phyloP scores from a whole-genome alignment of 1,139 yeast species.

The Ashbya aceris region DNA sequence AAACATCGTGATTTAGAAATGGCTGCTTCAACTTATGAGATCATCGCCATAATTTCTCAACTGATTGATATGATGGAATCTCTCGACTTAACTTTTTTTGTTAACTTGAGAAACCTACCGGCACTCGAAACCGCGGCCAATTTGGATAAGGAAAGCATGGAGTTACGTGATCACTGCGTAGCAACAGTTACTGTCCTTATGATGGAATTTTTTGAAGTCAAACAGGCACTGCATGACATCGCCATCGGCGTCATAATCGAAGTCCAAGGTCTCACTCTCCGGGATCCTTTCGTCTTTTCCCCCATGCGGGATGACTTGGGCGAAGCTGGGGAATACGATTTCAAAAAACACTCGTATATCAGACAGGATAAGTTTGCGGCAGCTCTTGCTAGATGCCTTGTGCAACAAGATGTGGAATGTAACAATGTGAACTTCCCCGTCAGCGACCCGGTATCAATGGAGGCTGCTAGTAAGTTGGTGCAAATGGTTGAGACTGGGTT shows the following conservation, averaged over 20 bases:
- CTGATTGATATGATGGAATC: conserved; percentile 24
- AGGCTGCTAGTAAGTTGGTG: conserved; percentile 39
- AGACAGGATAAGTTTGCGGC: conserved; percentile 41
- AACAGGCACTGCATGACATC: conserved; percentile 63
- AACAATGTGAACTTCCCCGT: conserved; percentile 43
- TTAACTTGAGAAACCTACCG: conserved; percentile 13
- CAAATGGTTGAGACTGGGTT: conserved; percentile 39
- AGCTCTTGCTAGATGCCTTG: conserved; percentile 38
- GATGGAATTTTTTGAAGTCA: conserved; percentile 63
- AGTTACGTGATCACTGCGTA: conserved; percentile 26
- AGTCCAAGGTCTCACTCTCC: conserved; percentile 59
- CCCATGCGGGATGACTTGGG: conserved; percentile 46
- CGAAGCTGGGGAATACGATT: conserved; percentile 31
- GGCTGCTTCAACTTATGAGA: conserved; percentile 26
- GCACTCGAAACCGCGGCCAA: conserved; percentile 2
- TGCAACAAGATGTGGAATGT: conserved; percentile 37
- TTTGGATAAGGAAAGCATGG: conserved; percentile 25
- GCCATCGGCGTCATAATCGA: conserved; percentile 55
- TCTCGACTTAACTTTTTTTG: conserved; percentile 26
- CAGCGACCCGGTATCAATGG: conserved; percentile 39
- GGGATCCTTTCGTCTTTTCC: conserved; percentile 64
- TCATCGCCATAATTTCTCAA: conserved; percentile 13
- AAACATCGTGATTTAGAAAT: conserved; percentile 23
- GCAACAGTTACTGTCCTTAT: conserved; percentile 34
- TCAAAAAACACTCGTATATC: conserved; percentile 29